A percentile compares a stretch with the other conserved stretches of the same genome.
Evolutionary conservation across 495 filamentous ascomycete species (phyloP).

Genomic region (Astrothelium macrocarpum): DNA sequence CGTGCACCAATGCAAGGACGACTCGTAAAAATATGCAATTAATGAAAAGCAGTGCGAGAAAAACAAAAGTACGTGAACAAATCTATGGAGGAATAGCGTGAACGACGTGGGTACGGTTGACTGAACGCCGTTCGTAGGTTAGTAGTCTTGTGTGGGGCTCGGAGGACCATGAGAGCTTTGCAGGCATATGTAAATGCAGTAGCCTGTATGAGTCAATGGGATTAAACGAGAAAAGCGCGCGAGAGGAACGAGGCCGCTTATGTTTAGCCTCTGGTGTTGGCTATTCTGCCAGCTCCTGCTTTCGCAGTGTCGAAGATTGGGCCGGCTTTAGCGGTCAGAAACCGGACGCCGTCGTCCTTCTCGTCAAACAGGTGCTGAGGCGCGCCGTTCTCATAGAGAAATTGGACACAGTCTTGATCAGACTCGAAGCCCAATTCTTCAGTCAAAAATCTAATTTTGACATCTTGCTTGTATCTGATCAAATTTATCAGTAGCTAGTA

Average conservation of each 20-base stretch:
- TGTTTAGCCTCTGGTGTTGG: conserved; percentile 97
- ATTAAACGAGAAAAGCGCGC: background rate
- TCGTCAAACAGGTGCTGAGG: conserved; percentile 64
- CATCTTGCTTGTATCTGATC: conserved; percentile 75
- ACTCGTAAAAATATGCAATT: background rate
- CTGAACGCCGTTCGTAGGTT: background rate
- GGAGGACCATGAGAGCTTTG: background rate
- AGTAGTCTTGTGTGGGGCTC: no score
- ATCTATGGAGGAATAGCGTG: background rate
- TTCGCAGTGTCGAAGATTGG: conserved; percentile 63
- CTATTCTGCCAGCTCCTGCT: conserved; percentile 61
- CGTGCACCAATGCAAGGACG: background rate
- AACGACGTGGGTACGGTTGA: background rate
- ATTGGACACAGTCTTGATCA: conserved; percentile 80
- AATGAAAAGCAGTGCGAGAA: background rate
- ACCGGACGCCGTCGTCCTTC: conserved; percentile 57
- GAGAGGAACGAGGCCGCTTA: conserved; percentile 35
- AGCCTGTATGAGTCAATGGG: background rate
- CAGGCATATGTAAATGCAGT: background rate
- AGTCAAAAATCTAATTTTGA: conserved; percentile 82
- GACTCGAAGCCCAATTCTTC: conserved; percentile 94
- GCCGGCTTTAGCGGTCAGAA: conserved; percentile 67
- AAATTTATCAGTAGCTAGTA: conserved; percentile 28
- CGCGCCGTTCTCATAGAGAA: conserved; percentile 69
- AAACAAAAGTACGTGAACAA: background rate